These are phyloP conservation scores for Fusarium sp. DNA, from an alignment of 2,329 filamentous ascomycete species.

Conservation along the genomic window DNA sequence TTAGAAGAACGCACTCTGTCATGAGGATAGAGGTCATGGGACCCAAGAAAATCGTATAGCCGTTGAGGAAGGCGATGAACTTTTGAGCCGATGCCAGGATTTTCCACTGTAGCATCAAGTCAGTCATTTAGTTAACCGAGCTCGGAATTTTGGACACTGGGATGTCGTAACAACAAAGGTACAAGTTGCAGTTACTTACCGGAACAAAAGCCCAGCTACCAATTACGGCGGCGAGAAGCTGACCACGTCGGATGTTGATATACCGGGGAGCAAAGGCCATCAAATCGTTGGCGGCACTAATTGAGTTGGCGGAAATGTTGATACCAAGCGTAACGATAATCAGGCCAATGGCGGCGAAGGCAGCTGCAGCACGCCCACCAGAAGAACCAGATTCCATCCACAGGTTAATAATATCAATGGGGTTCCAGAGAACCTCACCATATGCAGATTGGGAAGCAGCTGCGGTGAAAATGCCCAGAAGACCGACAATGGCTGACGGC, in stretches of 20 bases:
- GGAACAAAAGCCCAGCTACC: constrained; percentile 2
- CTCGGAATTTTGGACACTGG: neutral
- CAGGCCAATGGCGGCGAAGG: constrained; percentile 1
- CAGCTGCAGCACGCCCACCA: constrained; percentile 2
- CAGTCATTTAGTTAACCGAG: neutral
- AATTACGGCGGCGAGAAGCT: neutral
- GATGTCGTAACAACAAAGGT: too few species aligned
- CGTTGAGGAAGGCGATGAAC: neutral
- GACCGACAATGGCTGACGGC: neutral
- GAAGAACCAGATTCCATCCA: constrained; percentile 3
- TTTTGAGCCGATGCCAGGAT: neutral
- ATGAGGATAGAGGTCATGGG: constrained; percentile 3
- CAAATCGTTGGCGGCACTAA: constrained; percentile 5
- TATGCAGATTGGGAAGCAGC: neutral
- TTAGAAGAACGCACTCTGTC: neutral
- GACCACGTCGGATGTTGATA: constrained; percentile 7
- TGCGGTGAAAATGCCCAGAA: constrained; percentile 2
- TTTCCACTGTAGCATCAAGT: neutral
- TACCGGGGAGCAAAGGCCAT: constrained; percentile 10
- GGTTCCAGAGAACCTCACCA: neutral
- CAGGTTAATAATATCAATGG: neutral
- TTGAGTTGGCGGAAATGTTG: constrained; percentile 6
- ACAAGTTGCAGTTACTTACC: neutral
- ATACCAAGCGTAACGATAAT: neutral
- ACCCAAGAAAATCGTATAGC: neutral